A percentile compares a stretch with the other conserved stretches of the same genome.
phyloP scores from a whole-genome alignment of 1,284 basidiomycete genomes.

The Cystobasidium slooffiae region DNA sequence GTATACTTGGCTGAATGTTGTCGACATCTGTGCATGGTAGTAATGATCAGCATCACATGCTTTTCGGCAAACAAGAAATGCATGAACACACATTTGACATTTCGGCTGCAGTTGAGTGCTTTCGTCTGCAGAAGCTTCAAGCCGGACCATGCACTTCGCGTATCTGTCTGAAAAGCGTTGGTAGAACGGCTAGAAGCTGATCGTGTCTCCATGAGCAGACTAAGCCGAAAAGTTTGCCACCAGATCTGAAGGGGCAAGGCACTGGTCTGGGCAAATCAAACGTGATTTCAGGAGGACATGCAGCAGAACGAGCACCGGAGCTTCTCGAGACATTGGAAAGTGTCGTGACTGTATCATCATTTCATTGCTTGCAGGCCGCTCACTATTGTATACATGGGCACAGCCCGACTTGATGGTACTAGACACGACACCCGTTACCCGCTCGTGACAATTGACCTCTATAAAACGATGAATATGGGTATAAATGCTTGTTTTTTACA shows the following conservation, averaged over 20 bases:
- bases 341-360: too few relatives aligned
- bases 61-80: neutral
- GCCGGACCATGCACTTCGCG: neutral
- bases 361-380: neutral
- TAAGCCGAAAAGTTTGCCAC: conserved; percentile 10
- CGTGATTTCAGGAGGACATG: too few relatives aligned
- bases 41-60: neutral
- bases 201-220: neutral
- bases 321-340: too few relatives aligned
- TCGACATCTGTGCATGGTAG: conserved; percentile 64
- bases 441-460: neutral
- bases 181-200: neutral
- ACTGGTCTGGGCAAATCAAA: too few relatives aligned
- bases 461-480: neutral
- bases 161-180: neutral
- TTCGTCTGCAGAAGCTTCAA: neutral
- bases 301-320: too few relatives aligned
- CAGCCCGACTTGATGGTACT: conserved; percentile 10
- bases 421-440: neutral
- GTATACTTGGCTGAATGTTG: conserved; percentile 76
- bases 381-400: conserved; percentile 10
- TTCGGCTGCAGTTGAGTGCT: conserved; percentile 1
- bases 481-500: neutral
- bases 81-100: conserved; percentile 35
- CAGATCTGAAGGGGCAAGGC: neutral